Evolutionary conservation across 176 grass and related monocot genomes (phyloP).

Genomic region (Echinochloa phyllopogon): DNA sequence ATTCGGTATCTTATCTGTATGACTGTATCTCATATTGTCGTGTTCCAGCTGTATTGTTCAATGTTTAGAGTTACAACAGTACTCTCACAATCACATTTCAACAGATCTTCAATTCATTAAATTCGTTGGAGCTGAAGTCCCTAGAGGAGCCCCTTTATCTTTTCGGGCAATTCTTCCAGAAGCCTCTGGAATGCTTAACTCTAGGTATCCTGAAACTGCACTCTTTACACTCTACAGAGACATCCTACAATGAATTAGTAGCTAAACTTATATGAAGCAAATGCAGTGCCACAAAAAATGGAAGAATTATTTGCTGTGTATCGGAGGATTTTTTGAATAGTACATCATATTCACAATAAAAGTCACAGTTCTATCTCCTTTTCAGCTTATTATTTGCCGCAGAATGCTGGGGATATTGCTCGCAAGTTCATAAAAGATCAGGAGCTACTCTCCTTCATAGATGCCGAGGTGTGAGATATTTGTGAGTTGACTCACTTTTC

Average conservation of each 20-base stretch:
- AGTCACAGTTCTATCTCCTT: slow-evolving; percentile 22
- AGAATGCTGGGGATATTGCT: slow-evolving; percentile 96
- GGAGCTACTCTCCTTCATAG: slow-evolving; percentile 94
- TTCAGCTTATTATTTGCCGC: slow-evolving; percentile 91
- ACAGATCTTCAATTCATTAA: slow-evolving; percentile 92
- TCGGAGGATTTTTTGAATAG: background rate
- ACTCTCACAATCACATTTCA: slow-evolving; percentile 28
- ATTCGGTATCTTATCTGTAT: background rate
- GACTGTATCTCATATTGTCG: background rate
- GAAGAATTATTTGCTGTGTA: background rate
- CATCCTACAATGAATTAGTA: slow-evolving; percentile 5
- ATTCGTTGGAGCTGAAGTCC: slow-evolving; percentile 92
- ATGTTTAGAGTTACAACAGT: background rate
- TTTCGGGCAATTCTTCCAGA: slow-evolving; percentile 92
- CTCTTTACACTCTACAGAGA: background rate
- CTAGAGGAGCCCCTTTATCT: slow-evolving; percentile 93
- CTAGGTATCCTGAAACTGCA: slow-evolving; percentile 59
- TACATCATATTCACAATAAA: background rate
- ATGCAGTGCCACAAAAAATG: background rate
- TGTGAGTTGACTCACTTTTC: slow-evolving; percentile 59
- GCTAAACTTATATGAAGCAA: slow-evolving; percentile 3
- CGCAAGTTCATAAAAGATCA: slow-evolving; percentile 96
- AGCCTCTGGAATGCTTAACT: slow-evolving; percentile 93
- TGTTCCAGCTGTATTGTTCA: slow-evolving; percentile 10
- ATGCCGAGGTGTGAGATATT: slow-evolving; percentile 87